Evolutionary conservation across 78 protist genomes (phyloP).

Genomic region (Dictyostelium capitatum): DNA sequence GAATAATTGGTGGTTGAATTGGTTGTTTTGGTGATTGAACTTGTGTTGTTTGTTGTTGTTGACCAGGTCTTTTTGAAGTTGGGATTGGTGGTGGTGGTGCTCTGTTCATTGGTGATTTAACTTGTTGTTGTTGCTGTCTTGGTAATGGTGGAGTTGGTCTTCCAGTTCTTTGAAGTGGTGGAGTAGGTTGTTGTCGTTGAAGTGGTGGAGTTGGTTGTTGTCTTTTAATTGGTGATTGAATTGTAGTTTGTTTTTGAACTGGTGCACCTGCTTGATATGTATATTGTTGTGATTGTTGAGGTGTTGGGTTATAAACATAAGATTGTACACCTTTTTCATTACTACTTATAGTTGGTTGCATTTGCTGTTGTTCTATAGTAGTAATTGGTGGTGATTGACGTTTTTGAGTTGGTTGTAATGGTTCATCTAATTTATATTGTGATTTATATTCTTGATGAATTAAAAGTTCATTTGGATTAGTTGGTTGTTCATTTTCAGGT

Average conservation of each 20-base stretch:
- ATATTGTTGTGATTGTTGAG: slow-evolving; percentile 12
- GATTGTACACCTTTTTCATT: background rate
- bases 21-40: background rate
- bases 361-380: background rate
- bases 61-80: background rate
- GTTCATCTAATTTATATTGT: slow-evolving; percentile 29
- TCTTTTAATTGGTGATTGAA: background rate
- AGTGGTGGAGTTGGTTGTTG: slow-evolving; percentile 3
- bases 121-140: slow-evolving; percentile 2
- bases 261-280: background rate
- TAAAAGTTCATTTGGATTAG: background rate
- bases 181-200: slow-evolving; percentile 19
- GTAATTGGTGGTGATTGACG: background rate
- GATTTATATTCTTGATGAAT: slow-evolving; percentile 8
- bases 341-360: background rate
- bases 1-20: slow-evolving; percentile 7
- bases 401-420: slow-evolving; percentile 23
- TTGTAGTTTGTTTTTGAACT: background rate
- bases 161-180: slow-evolving; percentile 1
- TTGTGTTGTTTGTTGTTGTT: background rate
- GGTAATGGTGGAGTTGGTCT: background rate
- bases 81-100: slow-evolving; percentile 34
- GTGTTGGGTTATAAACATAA: slow-evolving; percentile 5
- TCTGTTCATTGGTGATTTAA: background rate
- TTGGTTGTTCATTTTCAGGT: background rate